phyloP scores from a whole-genome alignment of 2,329 filamentous ascomycete species.

The Monosporascus sp. region DNA sequence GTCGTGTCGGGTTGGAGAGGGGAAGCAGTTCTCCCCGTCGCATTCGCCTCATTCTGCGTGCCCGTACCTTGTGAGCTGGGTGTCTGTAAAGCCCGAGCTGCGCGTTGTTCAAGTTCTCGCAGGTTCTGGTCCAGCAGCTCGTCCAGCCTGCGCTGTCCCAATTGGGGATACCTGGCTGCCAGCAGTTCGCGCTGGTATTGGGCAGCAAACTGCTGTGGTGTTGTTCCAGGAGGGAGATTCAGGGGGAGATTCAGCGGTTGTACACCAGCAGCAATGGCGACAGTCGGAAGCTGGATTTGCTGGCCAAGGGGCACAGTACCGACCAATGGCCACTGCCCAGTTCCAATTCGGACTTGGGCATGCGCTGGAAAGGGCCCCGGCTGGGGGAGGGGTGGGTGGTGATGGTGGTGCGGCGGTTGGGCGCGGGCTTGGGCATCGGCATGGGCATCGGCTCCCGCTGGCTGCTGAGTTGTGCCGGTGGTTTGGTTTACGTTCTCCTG shows the following conservation, averaged over 20 bases:
- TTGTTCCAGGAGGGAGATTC: constrained; percentile 11
- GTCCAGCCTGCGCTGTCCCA: constrained; percentile 21
- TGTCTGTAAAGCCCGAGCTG: constrained; percentile 35
- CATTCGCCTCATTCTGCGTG: constrained; percentile 20
- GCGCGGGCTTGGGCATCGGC: constrained; percentile 9
- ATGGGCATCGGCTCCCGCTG: constrained; percentile 9
- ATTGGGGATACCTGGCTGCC: constrained; percentile 36
- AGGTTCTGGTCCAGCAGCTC: constrained; percentile 43
- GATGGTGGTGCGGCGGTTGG: constrained; percentile 10
- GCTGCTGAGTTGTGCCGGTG: constrained; percentile 10
- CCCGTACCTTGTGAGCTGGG: constrained; percentile 12
- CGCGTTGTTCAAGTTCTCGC: constrained; percentile 24
- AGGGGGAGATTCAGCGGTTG: constrained; percentile 1
- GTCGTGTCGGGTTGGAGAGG: constrained; percentile 29
- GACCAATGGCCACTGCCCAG: not conserved
- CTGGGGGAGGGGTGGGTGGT: constrained; percentile 4
- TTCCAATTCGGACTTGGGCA: constrained; percentile 10
- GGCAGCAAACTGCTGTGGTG: constrained; percentile 13
- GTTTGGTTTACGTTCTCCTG: constrained; percentile 3
- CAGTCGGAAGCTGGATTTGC: not conserved
- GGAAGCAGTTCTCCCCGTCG: constrained; percentile 23
- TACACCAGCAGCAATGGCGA: not conserved
- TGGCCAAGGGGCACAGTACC: not conserved
- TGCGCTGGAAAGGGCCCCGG: constrained; percentile 5
- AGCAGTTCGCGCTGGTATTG: constrained; percentile 13